These are phyloP conservation scores for Luffa acutangula DNA, from an alignment of 306 rosid genomes.

Conservation along the genomic window DNA sequence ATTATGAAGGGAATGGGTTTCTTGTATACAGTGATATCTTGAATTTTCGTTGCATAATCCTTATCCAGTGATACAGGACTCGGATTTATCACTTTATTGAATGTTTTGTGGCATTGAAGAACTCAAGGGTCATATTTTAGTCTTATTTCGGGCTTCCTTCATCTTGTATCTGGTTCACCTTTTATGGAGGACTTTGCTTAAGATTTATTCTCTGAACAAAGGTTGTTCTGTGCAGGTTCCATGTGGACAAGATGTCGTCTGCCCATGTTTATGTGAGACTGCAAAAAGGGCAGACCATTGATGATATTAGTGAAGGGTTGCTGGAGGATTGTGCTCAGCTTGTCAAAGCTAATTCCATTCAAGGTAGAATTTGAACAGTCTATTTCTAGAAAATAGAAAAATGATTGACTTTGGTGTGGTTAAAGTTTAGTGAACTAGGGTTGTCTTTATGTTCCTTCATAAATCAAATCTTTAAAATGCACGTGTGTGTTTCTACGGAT, in stretches of 20 bases:
- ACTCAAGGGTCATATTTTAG: background rate
- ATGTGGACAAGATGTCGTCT: slow-evolving; percentile 96
- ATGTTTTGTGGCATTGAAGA: background rate
- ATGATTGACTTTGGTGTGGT: background rate
- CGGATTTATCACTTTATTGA: background rate
- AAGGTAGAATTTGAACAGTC: slow-evolving; percentile 36
- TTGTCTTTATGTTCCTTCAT: background rate
- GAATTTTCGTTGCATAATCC: background rate
- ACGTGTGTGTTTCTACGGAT: background rate
- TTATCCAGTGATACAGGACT: background rate
- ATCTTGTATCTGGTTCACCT: background rate
- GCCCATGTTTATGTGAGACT: slow-evolving; percentile 93
- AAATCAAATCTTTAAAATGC: background rate
- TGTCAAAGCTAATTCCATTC: slow-evolving; percentile 97
- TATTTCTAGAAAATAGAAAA: background rate
- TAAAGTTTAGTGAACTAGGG: background rate
- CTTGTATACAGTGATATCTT: background rate
- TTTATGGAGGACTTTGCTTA: background rate
- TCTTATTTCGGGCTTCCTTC: background rate
- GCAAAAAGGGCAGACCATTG: slow-evolving; percentile 85
- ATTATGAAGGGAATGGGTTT: background rate
- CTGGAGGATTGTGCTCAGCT: slow-evolving; percentile 96
- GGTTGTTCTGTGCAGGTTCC: slow-evolving; percentile 54
- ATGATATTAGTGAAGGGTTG: slow-evolving; percentile 70
- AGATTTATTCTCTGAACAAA: background rate